A percentile compares a stretch with the other conserved stretches of the same genome.
phyloP scores from a whole-genome alignment of 305 asterid genomes.

The Fraxinus paxiana region DNA sequence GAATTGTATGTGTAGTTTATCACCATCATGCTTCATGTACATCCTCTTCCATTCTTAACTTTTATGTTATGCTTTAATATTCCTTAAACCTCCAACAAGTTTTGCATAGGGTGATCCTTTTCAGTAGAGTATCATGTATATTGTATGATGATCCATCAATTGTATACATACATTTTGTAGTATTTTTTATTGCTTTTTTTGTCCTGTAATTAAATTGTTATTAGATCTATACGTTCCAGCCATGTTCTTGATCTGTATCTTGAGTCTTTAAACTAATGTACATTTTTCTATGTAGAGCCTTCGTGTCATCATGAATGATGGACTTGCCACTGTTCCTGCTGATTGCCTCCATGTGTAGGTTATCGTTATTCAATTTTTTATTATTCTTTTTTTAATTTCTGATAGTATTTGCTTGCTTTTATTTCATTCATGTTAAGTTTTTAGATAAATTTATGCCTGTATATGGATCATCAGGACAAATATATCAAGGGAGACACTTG shows the following conservation, averaged over 20 bases:
- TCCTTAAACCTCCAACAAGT: not conserved
- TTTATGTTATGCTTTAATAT: constrained; percentile 13
- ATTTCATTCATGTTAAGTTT: not conserved
- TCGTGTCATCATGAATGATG: constrained; percentile 98
- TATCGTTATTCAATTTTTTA: constrained; percentile 4
- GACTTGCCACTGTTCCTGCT: constrained; percentile 82
- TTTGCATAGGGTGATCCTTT: constrained; percentile 14
- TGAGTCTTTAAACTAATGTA: constrained; percentile 29
- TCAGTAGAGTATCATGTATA: not conserved
- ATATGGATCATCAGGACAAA: constrained; percentile 11
- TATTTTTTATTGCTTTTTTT: constrained; percentile 8
- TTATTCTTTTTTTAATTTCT: not conserved
- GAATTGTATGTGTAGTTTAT: not conserved
- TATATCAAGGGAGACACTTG: constrained; percentile 1
- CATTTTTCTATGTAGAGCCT: constrained; percentile 61
- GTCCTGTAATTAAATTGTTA: constrained; percentile 2
- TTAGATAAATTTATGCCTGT: not conserved
- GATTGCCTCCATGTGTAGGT: constrained; percentile 89
- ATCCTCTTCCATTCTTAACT: not conserved
- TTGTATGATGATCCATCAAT: constrained; percentile 1
- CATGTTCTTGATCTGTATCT: constrained; percentile 23
- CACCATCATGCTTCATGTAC: not conserved
- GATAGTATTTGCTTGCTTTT: not conserved
- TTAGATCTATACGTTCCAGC: constrained; percentile 10
- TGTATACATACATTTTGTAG: not conserved